phyloP scores from a whole-genome alignment of 2,329 filamentous ascomycete species.

The Fragosphaeria purpurea region DNA sequence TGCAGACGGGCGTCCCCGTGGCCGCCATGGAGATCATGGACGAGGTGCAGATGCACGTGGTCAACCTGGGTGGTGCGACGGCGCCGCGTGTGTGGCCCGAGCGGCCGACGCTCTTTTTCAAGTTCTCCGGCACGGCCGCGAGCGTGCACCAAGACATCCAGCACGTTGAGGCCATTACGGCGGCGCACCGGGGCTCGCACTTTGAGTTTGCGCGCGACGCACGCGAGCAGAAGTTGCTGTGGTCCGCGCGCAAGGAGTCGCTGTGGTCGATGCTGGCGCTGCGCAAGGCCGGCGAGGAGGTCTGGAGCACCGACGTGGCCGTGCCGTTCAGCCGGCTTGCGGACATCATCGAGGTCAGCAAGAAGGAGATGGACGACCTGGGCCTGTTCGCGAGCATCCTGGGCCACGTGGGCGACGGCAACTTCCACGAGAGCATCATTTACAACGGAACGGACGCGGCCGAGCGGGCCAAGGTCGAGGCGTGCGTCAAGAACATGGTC shows the following conservation, averaged over 20 bases:
- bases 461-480: conserved; percentile 67
- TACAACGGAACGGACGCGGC: conserved; percentile 62
- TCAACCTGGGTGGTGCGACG: conserved; percentile 65
- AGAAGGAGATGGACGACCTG: conserved; percentile 78
- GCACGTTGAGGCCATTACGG: conserved; percentile 58
- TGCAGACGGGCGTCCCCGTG: conserved; percentile 63
- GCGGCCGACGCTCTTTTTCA: conserved; percentile 71
- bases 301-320: conserved; percentile 77
- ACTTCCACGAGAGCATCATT: conserved; percentile 90
- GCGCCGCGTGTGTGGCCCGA: conserved; percentile 63
- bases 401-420: conserved; percentile 86
- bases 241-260: conserved; percentile 73
- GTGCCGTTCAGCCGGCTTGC: conserved; percentile 68
- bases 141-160: conserved; percentile 70
- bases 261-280: conserved; percentile 76
- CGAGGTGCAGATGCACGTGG: conserved; percentile 75
- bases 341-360: conserved; percentile 71
- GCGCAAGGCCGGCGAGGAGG: conserved; percentile 54
- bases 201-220: conserved; percentile 70
- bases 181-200: conserved; percentile 48
- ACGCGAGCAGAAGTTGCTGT: conserved; percentile 63
- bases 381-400: conserved; percentile 80
- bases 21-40: conserved; percentile 82
- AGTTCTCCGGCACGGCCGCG: conserved; percentile 69
- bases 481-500: conserved; percentile 83